Evolutionary conservation across 768 basidiomycete species (phyloP), one percentile per base, ranked within the genome.

Genomic region (Pleurotus salmoneostramineus): DNA sequence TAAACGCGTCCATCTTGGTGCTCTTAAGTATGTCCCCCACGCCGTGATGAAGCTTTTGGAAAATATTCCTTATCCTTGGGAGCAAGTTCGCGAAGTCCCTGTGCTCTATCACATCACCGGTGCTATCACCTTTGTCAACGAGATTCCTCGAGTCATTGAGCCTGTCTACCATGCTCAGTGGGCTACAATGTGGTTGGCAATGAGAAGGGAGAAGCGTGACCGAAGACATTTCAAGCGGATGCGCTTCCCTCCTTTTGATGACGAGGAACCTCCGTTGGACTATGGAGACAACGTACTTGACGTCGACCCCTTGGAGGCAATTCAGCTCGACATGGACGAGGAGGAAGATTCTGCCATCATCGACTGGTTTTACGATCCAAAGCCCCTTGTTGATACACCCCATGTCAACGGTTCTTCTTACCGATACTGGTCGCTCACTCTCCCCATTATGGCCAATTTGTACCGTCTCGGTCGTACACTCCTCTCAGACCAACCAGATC

Each of bases 121-220:
- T 62, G 97, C 97, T 42, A 99, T 99, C 74, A 98, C 97, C 2
- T 99, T 99, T 67, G 97, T 99, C 64, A 98, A 98, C 75, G 95
- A 98, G 72, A 90, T 98, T 40, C 97, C 97, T 44, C 89, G 93
- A 48, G 85, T 99, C 64, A 91, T 98, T 61, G 97, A 98, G 71
- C 97, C 97, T 5, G 84, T 99, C 7, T 98, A 97, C 72, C 97
- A 99, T 71, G 94, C 97, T 0, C 97, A 98, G 67, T 99, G 97
- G 97, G 95, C 93, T 69, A 91, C 93, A 4, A 99, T 99, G 97
- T 99, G 97, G 97, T 78, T 99, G 47, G 96, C 97, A 8, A 99
- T 99, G 97, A 83, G 97, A 60, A 79, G 97, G 60, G 97, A 99
- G 76, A 99, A 99, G 79, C 85, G 97, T 58, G 97, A 99, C 71